Evolutionary conservation across 768 basidiomycete genomes (phyloP).

Genomic region (Mycena filopes): DNA sequence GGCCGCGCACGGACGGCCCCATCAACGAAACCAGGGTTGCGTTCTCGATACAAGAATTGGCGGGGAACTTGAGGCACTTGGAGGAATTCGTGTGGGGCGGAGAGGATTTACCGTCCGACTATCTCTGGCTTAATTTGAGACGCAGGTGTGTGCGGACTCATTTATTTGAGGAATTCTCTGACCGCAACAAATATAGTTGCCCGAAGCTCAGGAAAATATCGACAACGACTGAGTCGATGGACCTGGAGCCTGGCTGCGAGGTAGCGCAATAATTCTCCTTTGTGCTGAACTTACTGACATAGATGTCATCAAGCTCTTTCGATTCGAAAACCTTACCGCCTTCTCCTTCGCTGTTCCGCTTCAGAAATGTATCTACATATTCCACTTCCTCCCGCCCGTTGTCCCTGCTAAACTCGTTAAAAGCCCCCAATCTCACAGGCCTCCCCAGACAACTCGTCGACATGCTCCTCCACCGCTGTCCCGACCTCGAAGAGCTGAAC

Average conservation of each 20-base stretch:
- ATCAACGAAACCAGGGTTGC: slow-evolving; percentile 3
- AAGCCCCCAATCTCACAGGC: neutral
- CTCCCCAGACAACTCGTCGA: slow-evolving; percentile 35
- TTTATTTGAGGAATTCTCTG: neutral
- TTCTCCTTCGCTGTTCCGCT: slow-evolving; percentile 7
- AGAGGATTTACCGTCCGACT: slow-evolving; percentile 1
- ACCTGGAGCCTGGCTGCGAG: slow-evolving; percentile 10
- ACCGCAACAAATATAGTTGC: slow-evolving; percentile 14
- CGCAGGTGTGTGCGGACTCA: neutral
- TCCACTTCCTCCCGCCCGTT: neutral
- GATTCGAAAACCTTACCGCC: slow-evolving; percentile 15
- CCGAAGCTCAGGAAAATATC: slow-evolving; percentile 15
- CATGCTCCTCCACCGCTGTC: slow-evolving; percentile 26
- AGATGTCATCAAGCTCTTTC: slow-evolving; percentile 2
- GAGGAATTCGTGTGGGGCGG: slow-evolving; percentile 28
- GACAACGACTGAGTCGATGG: neutral
- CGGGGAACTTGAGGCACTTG: neutral
- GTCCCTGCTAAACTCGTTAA: neutral
- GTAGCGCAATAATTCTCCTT: neutral
- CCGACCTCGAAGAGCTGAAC: slow-evolving; percentile 45
- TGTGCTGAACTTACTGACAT: too few relatives aligned
- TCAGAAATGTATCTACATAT: neutral
- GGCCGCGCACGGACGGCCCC: slow-evolving; percentile 6
- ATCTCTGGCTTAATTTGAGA: slow-evolving; percentile 15
- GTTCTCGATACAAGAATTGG: neutral